Evolutionary conservation across 2,329 filamentous ascomycete species (phyloP).

Genomic region (Diaporthe longicolla): DNA sequence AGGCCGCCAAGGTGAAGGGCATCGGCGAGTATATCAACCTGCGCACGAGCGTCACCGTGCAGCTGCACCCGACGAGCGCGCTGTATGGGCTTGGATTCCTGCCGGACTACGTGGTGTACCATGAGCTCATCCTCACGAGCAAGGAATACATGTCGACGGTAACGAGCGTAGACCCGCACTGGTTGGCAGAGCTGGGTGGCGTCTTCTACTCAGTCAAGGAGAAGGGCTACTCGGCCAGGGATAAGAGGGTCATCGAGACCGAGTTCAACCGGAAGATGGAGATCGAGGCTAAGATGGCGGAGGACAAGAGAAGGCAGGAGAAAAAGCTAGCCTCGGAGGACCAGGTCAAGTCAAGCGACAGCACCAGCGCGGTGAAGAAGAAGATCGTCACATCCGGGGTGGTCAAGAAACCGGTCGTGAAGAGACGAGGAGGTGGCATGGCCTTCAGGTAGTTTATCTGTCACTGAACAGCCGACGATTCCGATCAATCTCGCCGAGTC

Average conservation of each 20-base stretch:
- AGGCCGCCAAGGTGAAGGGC: conserved; percentile 95
- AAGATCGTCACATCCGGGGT: conserved; percentile 74
- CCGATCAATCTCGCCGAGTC: not conserved
- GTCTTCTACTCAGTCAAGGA: conserved; percentile 99
- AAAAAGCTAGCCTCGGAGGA: conserved; percentile 67
- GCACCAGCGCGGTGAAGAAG: conserved; percentile 55
- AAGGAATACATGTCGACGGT: conserved; percentile 99
- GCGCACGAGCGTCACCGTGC: conserved; percentile 92
- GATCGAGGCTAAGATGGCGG: conserved; percentile 92
- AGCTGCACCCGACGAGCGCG: conserved; percentile 93
- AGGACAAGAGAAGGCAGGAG: conserved; percentile 81
- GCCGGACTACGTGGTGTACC: conserved; percentile 97
- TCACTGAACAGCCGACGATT: not conserved
- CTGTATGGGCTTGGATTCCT: conserved; percentile 94
- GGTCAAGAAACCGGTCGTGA: conserved; percentile 72
- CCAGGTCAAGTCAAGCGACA: conserved; percentile 58
- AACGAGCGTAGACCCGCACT: conserved; percentile 95
- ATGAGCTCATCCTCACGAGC: conserved; percentile 95
- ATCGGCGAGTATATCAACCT: conserved; percentile 98
- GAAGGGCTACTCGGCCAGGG: conserved; percentile 91
- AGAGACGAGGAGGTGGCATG: conserved; percentile 66
- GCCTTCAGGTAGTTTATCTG: conserved; percentile 31
- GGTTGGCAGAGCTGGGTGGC: conserved; percentile 95
- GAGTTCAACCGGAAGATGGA: conserved; percentile 96
- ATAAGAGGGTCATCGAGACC: conserved; percentile 88